Evolutionary conservation across 1,139 yeast species (phyloP), one percentile per base, ranked within the genome.

Genomic region (Blastobotrys ciferrii): DNA sequence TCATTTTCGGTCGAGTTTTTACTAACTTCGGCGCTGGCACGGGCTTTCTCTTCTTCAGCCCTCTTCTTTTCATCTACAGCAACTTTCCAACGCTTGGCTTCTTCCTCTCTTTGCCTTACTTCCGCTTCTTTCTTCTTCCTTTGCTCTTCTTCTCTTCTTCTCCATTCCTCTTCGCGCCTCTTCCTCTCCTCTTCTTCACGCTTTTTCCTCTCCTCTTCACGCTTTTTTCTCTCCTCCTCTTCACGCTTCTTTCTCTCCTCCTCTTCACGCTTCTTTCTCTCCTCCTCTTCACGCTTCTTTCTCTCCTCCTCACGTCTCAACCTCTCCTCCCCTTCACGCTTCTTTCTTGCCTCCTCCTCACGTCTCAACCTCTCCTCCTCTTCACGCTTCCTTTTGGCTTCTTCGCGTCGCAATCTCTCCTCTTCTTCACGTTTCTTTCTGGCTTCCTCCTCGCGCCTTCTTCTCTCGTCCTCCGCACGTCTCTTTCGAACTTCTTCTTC

Each of bases 391-490:
- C 13, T 6, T 32, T 32, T 6, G 6, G 12, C 35, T 32, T 32
- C 5, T 15, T n/a, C 13, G 12, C 13, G 6, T n/a, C 13, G 12
- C 13, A 12, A n/a, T 4, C 13, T n/a, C 13, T 32, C 35, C 13
- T 32, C 35, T 7, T 32, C 13, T 15, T 32, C 13, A 12, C 13
- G 12, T 15, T 12, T 32, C 12, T 25, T 12, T 12, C 13, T 5
- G 7, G 6, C 35, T 32, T 32, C 13, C 13, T 32, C 13, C 35
- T n/a, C 13, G 12, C 13, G 12, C 7, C 13, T n/a, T 32, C 13
- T 6, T 6, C 13, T n/a, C 5, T 32, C 35, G 50, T 49, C 47
- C 57, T 61, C 40, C 52, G n/a, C n/a, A n/a, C n/a, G 63, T n/a
- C n/a, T n/a, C n/a, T n/a, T n/a, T n/a, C n/a, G n/a, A n/a, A n/a